Conservation (phyloP, 2,329 filamentous ascomycete species). For the Aspergillus aculeatus region DNA sequence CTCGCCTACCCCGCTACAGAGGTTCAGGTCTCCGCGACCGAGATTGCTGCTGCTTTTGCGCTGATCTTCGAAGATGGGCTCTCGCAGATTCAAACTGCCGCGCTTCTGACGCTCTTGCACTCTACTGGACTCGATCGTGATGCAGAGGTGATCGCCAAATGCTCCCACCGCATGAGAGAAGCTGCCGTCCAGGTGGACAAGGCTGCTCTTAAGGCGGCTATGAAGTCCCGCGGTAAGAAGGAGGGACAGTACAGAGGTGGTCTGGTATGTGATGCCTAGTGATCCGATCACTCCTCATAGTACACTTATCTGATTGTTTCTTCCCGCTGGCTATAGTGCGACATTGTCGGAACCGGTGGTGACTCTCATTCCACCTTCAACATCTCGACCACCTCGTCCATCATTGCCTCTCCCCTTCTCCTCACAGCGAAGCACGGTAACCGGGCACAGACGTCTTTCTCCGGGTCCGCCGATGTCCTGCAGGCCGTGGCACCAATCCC, state of each 20-base stretch:
- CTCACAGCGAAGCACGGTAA: conserved; percentile 95
- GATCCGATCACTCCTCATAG: neutral
- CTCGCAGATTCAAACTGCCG: conserved; percentile 82
- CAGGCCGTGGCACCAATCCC: conserved; percentile 69
- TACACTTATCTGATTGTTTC: neutral
- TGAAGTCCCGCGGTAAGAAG: conserved; percentile 59
- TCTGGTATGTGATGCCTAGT: conserved; percentile 59
- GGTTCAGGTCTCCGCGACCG: conserved; percentile 64
- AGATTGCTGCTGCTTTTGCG: conserved; percentile 87
- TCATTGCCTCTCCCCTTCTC: conserved; percentile 81
- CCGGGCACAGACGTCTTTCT: conserved; percentile 90
- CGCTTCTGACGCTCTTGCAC: conserved; percentile 85
- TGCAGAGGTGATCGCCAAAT: conserved; percentile 81
- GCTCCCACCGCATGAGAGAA: conserved; percentile 77
- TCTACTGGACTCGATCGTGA: conserved; percentile 83
- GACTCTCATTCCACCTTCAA: conserved; percentile 98
- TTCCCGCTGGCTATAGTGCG: conserved; percentile 54
- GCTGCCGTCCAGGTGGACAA: conserved; percentile 73
- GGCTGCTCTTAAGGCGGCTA: conserved; percentile 58
- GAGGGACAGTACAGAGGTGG: conserved; percentile 79
- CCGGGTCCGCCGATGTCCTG: conserved; percentile 89
- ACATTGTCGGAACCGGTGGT: conserved; percentile 96
- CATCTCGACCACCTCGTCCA: conserved; percentile 91
- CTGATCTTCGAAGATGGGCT: conserved; percentile 89
- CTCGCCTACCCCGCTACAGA: conserved; percentile 47